Evolutionary conservation across 2,329 filamentous ascomycete genomes (phyloP), one percentile per base, ranked within the genome.

Genomic region (Ophiostoma triangulosporum): DNA sequence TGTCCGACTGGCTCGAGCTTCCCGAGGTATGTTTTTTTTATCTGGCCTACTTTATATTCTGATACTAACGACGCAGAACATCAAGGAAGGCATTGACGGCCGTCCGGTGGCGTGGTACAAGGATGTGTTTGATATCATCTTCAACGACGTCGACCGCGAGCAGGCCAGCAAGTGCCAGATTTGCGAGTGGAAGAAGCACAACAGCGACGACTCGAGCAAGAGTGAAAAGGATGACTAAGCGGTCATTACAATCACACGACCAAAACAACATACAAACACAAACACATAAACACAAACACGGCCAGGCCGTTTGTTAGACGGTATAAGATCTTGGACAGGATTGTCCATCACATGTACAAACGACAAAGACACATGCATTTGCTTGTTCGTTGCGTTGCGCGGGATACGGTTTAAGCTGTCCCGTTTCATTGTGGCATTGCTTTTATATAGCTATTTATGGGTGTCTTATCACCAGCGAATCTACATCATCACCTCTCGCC

Each of bases 1-100:
- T 86, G 76, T 93, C 88, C 54, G 93, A 98, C 74, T 98, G 93
- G 94, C 73, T 96, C 51, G 93, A 98, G 69, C 75, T 98, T 61
- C 93, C 94, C 53, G 85, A 96, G 77, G 93, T 96, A 78, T 68
- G 88, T 77, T 40, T 12, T 50, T 26, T 22, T 33, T 46, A 48
- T 24, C 20, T 36, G 9, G 6, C 15, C 14, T 8, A 9, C 24
- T 24, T 22, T 6, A 3, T 14, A 24, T 12, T 49, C 24, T 22
- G 14, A 32, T 45, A 35, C 53, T 53, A 46, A 58, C 53, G 12
- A 29, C 7, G 55, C 66, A 98, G 93, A 97, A 97, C 65, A 98
- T 98, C 74, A 98, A 97, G 72, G 80, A 95, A 64, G 90, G 89
- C 60, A 87, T 98, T 58, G 84, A 95, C 69, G 93, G 94, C 63